phyloP scores from a whole-genome alignment of 495 filamentous ascomycete species.

The Lichina pygmaea region DNA sequence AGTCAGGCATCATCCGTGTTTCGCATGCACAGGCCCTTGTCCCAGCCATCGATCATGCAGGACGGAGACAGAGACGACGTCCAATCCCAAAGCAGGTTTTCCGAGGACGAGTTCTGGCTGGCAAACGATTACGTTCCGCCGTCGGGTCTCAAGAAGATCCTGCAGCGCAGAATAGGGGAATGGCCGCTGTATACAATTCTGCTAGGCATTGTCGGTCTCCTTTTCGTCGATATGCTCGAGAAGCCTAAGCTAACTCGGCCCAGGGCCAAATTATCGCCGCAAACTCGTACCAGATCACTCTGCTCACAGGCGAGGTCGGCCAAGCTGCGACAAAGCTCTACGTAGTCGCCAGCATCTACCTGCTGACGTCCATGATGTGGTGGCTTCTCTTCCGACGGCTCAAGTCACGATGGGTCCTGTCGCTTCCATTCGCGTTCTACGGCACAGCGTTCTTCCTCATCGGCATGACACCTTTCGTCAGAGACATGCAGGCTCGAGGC shows the following conservation, averaged over 20 bases:
- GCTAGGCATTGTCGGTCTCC: slow-evolving; percentile 7
- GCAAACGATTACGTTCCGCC: slow-evolving; percentile 38
- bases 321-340: slow-evolving; percentile 34
- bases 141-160: slow-evolving; percentile 24
- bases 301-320: slow-evolving; percentile 31
- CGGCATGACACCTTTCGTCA: slow-evolving; percentile 28
- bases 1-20: background rate
- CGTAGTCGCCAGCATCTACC: slow-evolving; percentile 31
- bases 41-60: too few relatives aligned
- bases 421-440: slow-evolving; percentile 31
- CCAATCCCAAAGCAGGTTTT: background rate
- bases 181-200: slow-evolving; percentile 54
- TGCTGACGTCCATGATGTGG: slow-evolving; percentile 29
- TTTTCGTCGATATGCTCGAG: background rate
- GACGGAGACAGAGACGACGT: background rate
- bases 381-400: slow-evolving; percentile 29
- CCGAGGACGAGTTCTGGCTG: slow-evolving; percentile 29
- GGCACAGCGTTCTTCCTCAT: slow-evolving; percentile 33
- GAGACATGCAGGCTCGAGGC: slow-evolving; percentile 12
- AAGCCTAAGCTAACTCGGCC: background rate
- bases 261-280: slow-evolving; percentile 36
- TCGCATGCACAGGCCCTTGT: too few relatives aligned
- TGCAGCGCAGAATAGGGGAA: slow-evolving; percentile 19
- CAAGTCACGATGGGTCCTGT: slow-evolving; percentile 27
- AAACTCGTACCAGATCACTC: slow-evolving; percentile 41